These are phyloP conservation scores for Podospora pseudopauciseta DNA, from an alignment of 495 filamentous ascomycete species.

Conservation along the genomic window DNA sequence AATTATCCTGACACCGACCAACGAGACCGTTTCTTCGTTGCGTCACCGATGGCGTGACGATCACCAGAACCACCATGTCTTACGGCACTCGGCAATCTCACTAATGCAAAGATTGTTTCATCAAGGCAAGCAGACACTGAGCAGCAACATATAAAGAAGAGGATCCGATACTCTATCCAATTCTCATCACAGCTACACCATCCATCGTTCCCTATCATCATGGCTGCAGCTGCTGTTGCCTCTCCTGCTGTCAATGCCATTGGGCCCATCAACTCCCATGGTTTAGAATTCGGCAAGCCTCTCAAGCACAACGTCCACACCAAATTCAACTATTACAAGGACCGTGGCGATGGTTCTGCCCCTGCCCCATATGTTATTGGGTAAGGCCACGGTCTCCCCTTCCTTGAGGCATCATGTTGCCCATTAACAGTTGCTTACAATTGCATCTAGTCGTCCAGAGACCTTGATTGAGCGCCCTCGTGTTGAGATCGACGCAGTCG, in stretches of 20 bases:
- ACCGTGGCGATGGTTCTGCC: slow-evolving; percentile 54
- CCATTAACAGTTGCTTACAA: not conserved
- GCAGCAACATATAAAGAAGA: not conserved
- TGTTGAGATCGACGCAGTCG: slow-evolving; percentile 25
- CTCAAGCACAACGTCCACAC: slow-evolving; percentile 48
- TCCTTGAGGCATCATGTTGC: not conserved
- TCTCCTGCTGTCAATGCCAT: not conserved
- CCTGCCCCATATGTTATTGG: slow-evolving; percentile 49
- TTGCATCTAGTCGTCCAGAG: slow-evolving; percentile 6
- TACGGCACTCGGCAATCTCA: not conserved
- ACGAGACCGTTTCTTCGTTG: slow-evolving; percentile 6
- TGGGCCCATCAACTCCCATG: not conserved
- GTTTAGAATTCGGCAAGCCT: not conserved
- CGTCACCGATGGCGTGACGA: slow-evolving; percentile 19
- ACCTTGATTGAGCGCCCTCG: slow-evolving; percentile 1
- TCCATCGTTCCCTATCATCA: not conserved
- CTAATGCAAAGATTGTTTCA: not conserved
- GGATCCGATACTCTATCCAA: not conserved
- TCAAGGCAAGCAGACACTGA: not conserved
- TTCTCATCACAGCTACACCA: not conserved
- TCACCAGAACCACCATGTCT: not conserved
- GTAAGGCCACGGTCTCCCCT: slow-evolving; percentile 5
- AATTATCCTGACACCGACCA: not conserved
- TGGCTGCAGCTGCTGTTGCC: slow-evolving; percentile 14
- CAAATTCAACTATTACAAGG: slow-evolving; percentile 58